phyloP scores from a whole-genome alignment of 257 asterid genomes.

The Dorcoceras hygrometricum region DNA sequence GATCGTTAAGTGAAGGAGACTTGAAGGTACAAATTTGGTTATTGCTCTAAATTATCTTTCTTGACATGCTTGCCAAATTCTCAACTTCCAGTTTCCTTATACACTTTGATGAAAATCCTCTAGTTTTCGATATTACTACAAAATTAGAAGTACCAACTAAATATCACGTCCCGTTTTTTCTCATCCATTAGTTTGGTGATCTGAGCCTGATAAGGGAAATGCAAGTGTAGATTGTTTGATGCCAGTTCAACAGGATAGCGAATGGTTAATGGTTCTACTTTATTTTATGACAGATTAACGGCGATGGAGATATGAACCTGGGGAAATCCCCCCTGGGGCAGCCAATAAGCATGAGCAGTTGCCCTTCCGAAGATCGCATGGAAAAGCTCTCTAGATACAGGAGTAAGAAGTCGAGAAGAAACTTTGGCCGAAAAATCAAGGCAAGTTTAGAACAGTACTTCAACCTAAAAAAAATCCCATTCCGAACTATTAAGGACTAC shows the following conservation, averaged over 20 bases:
- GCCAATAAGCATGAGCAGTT: constrained; percentile 34
- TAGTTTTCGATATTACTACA: too few relatives aligned
- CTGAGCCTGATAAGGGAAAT: constrained; percentile 42
- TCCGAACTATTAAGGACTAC: not conserved
- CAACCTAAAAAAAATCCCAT: not conserved
- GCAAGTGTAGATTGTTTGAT: constrained; percentile 48
- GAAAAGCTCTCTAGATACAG: constrained; percentile 83
- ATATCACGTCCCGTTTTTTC: constrained; percentile 12
- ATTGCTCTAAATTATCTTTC: constrained; percentile 15
- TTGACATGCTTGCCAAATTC: constrained; percentile 6
- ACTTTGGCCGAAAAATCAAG: constrained; percentile 87
- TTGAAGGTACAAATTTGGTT: constrained; percentile 57
- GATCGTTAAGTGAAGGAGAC: constrained; percentile 94
- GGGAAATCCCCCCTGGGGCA: constrained; percentile 48
- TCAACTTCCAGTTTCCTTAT: not conserved
- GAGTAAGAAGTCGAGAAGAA: constrained; percentile 80
- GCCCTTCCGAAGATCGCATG: constrained; percentile 64
- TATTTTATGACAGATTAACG: constrained; percentile 84
- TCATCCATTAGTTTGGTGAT: constrained; percentile 25
- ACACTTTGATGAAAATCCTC: not conserved
- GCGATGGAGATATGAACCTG: constrained; percentile 38
- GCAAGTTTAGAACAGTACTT: constrained; percentile 26
- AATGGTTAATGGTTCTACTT: constrained; percentile 55
- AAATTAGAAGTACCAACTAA: not conserved
- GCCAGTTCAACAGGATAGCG: constrained; percentile 53